Evolutionary conservation across 176 grass and related monocot species (phyloP), one percentile per base, ranked within the genome.

Genomic region (Panicum miliaceum): DNA sequence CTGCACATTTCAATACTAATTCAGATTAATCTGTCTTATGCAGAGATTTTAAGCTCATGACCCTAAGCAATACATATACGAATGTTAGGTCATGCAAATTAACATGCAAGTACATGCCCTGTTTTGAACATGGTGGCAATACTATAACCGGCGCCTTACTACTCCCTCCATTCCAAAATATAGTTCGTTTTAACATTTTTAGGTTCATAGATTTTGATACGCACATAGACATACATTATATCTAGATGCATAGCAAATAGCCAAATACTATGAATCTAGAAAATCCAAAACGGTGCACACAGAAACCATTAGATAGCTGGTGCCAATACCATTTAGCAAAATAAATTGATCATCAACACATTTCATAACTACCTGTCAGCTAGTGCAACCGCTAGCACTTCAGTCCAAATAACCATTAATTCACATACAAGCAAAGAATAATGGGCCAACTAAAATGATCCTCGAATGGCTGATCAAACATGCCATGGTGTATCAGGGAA

Each of bases 71-170:
- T 57, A 78, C 10, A 45, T 47, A 46, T 47, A 68, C 22, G 27
- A 42, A 38, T 8, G 7, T 4, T 26, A 34, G 57, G 18, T 10
- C 14, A 37, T 51, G 40, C 2, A 6, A 25, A 83, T 10, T 20
- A 34, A 54, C 56, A 88, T 71, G 53, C 14, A 41, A 68, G 20
- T 15, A 83, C 29, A 58, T 51, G 69, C 10, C 40, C 38, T 70
- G 36, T 32, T 22, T 73, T 58, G 19, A 32, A 68, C 19, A 23
- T 37, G n/a, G 34, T 60, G 52, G 13, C 38, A 34, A 19, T 53
- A n/a, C 68, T 32, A 52, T 11, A 47, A 12, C 10, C 29, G 38
- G 16, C 61, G n/a, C n/a, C n/a, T n/a, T n/a, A n/a, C n/a, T n/a
- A n/a, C n/a, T n/a, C n/a, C n/a, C n/a, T n/a, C n/a, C n/a, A n/a